Percentiles rank a stretch among this genome's conserved stretches.
These are phyloP conservation scores for Apostasia ramifera DNA, from an alignment of 106 monocot species.

Conservation along the genomic window DNA sequence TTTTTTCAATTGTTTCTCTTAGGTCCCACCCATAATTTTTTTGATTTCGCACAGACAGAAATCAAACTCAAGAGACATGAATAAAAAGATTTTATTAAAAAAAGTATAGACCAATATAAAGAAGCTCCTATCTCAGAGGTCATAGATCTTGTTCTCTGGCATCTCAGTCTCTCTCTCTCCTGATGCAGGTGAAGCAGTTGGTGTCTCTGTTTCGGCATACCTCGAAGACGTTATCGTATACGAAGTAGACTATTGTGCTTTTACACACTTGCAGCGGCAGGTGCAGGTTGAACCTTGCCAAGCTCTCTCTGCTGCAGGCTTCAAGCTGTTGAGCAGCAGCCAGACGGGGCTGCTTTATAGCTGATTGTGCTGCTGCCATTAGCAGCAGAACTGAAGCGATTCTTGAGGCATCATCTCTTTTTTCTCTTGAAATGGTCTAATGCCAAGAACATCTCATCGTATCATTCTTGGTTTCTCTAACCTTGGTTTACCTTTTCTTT, in stretches of 20 bases:
- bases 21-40: no score
- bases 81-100: no score
- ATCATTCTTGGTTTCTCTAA: neutral
- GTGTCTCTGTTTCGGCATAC: slow-evolving; percentile 34
- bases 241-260: slow-evolving; percentile 54
- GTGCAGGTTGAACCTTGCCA: slow-evolving; percentile 2
- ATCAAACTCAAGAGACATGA: no score
- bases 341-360: neutral
- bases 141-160: no score
- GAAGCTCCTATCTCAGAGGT: no score
- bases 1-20: no score
- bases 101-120: no score
- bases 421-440: no score
- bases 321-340: slow-evolving; percentile 25
- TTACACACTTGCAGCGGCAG: slow-evolving; percentile 31
- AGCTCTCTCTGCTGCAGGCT: slow-evolving; percentile 5
- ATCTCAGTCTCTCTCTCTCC: neutral
- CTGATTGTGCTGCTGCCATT: neutral
- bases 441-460: neutral
- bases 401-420: neutral
- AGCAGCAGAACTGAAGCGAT: neutral
- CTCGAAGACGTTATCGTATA: slow-evolving; percentile 18
- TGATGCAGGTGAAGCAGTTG: slow-evolving; percentile 56
- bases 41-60: no score
- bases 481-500: neutral